Conservation (phyloP, 192 early-diverging fungal species). For the Nowakowskiella sp. region DNA sequence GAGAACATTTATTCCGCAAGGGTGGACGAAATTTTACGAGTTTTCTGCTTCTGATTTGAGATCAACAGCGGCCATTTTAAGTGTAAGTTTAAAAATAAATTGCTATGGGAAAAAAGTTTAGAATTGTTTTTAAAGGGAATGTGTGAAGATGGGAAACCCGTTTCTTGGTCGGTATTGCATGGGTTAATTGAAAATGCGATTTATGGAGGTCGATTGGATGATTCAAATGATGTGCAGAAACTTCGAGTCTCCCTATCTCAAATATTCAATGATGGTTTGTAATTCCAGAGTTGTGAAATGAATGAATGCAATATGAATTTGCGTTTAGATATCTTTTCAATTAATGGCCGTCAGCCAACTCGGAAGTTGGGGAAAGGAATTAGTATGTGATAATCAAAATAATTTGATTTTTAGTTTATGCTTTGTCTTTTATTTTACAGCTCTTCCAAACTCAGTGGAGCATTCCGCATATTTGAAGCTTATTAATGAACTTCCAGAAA, state of each 20-base stretch:
- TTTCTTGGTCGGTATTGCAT: conserved; percentile 41
- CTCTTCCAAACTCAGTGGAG: conserved; percentile 30
- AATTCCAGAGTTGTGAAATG: conserved; percentile 2
- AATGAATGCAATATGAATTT: not conserved
- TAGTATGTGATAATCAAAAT: conserved; percentile 18
- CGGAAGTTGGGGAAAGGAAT: conserved; percentile 38
- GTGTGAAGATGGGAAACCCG: conserved; percentile 22
- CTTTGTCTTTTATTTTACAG: conserved; percentile 1
- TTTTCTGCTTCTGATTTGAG: conserved; percentile 50
- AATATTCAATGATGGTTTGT: conserved; percentile 53
- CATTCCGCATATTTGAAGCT: conserved; percentile 25
- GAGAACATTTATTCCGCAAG: conserved; percentile 51
- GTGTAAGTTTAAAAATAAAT: conserved; percentile 18
- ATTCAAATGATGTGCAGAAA: conserved; percentile 37
- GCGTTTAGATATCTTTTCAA: conserved; percentile 29
- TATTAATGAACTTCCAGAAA: conserved; percentile 39
- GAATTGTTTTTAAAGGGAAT: conserved; percentile 19
- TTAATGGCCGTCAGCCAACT: conserved; percentile 25
- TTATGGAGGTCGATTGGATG: conserved; percentile 55
- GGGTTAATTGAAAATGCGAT: conserved; percentile 50
- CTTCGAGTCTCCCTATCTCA: conserved; percentile 34
- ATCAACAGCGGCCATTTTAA: conserved; percentile 41
- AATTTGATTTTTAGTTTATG: no score
- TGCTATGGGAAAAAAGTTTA: conserved; percentile 6
- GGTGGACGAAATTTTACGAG: conserved; percentile 59